A percentile compares a stretch with the other conserved stretches of the same genome.
Evolutionary conservation across 495 filamentous ascomycete genomes (phyloP).

Genomic region (Paragyromitra xinjiangensis): DNA sequence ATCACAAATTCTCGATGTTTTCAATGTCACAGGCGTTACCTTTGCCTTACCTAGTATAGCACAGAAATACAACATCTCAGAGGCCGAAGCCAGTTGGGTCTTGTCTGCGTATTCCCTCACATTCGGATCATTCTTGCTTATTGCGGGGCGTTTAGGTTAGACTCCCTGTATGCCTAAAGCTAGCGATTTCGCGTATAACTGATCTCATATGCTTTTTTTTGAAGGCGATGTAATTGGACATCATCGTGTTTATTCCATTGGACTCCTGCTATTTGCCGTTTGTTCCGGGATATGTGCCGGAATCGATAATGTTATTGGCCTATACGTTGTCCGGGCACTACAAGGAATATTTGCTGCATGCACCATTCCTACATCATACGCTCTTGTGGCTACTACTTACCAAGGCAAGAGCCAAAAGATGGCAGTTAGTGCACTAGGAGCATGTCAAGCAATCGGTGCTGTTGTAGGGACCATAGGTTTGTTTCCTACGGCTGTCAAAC

Average conservation of each 20-base stretch:
- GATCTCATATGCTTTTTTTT: not conserved
- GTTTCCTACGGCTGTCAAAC: not conserved
- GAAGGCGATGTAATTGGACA: slow-evolving; percentile 38
- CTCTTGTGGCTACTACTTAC: slow-evolving; percentile 38
- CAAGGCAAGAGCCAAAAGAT: slow-evolving; percentile 38
- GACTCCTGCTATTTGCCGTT: slow-evolving; percentile 22
- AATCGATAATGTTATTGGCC: slow-evolving; percentile 35
- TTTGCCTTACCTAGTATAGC: slow-evolving; percentile 41
- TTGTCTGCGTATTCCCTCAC: slow-evolving; percentile 45
- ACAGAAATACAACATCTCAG: slow-evolving; percentile 36
- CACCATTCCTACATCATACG: slow-evolving; percentile 42
- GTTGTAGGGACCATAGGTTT: slow-evolving; percentile 38
- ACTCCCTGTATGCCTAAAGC: not conserved
- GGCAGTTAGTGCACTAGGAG: slow-evolving; percentile 29
- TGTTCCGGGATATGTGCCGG: slow-evolving; percentile 38
- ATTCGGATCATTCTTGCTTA: slow-evolving; percentile 39
- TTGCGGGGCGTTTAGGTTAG: slow-evolving; percentile 39
- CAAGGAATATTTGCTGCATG: slow-evolving; percentile 38
- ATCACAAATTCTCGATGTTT: slow-evolving; percentile 40
- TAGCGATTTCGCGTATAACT: not conserved
- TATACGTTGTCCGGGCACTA: slow-evolving; percentile 39
- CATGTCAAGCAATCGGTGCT: slow-evolving; percentile 28
- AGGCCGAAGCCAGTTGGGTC: slow-evolving; percentile 44
- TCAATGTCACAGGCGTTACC: slow-evolving; percentile 43
- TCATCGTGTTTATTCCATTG: slow-evolving; percentile 37